phyloP scores from a whole-genome alignment of 257 asterid species.

The Haberlea rhodopensis region DNA sequence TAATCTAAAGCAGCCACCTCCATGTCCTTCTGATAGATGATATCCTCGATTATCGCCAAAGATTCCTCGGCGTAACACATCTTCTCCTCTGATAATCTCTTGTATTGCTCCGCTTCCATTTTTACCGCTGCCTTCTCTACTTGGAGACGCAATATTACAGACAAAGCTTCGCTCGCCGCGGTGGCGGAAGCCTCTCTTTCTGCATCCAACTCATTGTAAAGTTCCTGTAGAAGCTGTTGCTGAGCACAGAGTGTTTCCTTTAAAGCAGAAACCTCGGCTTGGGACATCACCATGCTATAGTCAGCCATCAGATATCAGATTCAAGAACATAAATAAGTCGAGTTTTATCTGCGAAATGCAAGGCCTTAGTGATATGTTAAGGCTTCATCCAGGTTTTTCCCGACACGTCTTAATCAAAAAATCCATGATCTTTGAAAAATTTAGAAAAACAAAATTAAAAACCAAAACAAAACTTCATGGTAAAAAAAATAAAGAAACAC shows the following conservation, averaged over 20 bases:
- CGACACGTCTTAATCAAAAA: too few relatives aligned
- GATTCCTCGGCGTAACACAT: conserved; percentile 87
- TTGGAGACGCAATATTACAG: conserved; percentile 76
- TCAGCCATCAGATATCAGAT: conserved; percentile 47
- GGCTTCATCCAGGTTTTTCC: too few relatives aligned
- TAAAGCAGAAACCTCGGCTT: conserved; percentile 41
- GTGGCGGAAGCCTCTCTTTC: conserved; percentile 86
- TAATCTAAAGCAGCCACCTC: conserved; percentile 72
- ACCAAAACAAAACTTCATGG: too few relatives aligned
- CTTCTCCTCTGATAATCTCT: conserved; percentile 79
- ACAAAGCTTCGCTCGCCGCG: conserved; percentile 80
- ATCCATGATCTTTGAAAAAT: too few relatives aligned
- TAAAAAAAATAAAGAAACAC: too few relatives aligned
- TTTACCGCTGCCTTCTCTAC: conserved; percentile 82
- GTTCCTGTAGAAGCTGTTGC: conserved; percentile 72
- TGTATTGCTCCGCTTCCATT: conserved; percentile 92
- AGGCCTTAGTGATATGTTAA: too few relatives aligned
- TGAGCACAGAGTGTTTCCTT: conserved; percentile 75
- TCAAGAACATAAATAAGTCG: conserved; percentile 18
- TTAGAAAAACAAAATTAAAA: too few relatives aligned
- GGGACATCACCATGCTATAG: conserved; percentile 31
- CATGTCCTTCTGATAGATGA: conserved; percentile 81
- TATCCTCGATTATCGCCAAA: conserved; percentile 69
- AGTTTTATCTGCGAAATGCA: conserved; percentile 24
- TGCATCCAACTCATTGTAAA: conserved; percentile 76